Evolutionary conservation across 257 asterid genomes (phyloP).

Genomic region (Prunella vulgaris): DNA sequence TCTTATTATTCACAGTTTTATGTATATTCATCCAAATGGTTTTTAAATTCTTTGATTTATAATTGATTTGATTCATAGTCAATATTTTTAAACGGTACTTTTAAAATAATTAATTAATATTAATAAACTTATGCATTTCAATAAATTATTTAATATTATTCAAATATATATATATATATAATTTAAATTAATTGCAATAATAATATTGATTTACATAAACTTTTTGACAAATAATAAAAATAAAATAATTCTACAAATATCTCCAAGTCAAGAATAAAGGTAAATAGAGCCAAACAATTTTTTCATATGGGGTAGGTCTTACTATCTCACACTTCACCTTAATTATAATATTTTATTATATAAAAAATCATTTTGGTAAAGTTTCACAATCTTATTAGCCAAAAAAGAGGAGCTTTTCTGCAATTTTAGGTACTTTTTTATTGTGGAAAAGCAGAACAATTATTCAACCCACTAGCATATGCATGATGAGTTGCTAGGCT

Average conservation of each 20-base stretch:
- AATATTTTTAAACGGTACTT: too few species aligned
- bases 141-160: too few species aligned
- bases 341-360: neutral
- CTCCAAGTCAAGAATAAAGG: neutral
- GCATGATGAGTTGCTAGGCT: conserved; percentile 31
- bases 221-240: too few species aligned
- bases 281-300: neutral
- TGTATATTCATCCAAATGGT: too few species aligned
- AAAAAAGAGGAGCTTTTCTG: neutral
- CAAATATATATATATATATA: too few species aligned
- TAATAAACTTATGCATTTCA: too few species aligned
- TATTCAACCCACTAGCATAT: conserved; percentile 20
- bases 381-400: neutral
- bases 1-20: too few species aligned
- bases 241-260: neutral
- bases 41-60: too few species aligned
- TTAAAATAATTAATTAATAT: too few species aligned
- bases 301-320: neutral
- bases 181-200: too few species aligned
- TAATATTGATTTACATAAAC: too few species aligned
- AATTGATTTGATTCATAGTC: too few species aligned
- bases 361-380: neutral
- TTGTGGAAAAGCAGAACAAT: neutral
- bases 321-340: neutral
- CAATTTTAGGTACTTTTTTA: neutral